Evolutionary conservation across 192 early-diverging fungal genomes (phyloP).

Genomic region (Linderina pennispora): DNA sequence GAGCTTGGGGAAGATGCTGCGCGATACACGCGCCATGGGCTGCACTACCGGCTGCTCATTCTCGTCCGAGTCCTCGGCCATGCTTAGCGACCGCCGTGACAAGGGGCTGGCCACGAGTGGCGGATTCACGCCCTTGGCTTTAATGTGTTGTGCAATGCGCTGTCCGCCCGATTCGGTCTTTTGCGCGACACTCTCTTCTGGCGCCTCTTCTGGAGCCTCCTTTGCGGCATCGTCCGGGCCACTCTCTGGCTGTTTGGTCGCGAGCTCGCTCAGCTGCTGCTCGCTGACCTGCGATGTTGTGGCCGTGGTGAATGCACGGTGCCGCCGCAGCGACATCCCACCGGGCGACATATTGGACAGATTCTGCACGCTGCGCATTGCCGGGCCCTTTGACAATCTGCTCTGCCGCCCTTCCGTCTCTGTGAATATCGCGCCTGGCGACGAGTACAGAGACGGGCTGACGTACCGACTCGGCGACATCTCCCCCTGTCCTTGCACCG

Average conservation of each 20-base stretch:
- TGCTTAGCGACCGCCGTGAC: constrained; percentile 27
- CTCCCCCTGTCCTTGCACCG: too few relatives aligned
- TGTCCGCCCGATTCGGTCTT: not conserved
- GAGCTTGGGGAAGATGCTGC: not conserved
- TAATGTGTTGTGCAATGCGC: constrained; percentile 6
- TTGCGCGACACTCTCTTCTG: not conserved
- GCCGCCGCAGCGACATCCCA: too few relatives aligned
- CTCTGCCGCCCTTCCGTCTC: too few relatives aligned
- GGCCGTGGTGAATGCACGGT: too few relatives aligned
- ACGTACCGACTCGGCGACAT: constrained; percentile 5
- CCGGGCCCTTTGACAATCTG: too few relatives aligned
- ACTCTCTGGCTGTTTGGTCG: too few relatives aligned
- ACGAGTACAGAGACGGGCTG: constrained; percentile 13
- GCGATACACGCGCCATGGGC: constrained; percentile 4
- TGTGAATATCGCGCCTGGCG: constrained; percentile 4
- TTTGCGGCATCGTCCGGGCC: constrained; percentile 7
- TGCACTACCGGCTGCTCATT: constrained; percentile 4
- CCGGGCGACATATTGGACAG: too few relatives aligned
- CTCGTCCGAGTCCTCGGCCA: not conserved
- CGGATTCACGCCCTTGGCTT: constrained; percentile 24
- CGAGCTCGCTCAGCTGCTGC: constrained; percentile 33
- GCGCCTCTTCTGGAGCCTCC: not conserved
- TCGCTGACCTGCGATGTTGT: too few relatives aligned
- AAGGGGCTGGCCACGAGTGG: constrained; percentile 37
- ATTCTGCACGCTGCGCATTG: too few relatives aligned